Percentiles rank a stretch among this genome's conserved stretches.
These are phyloP conservation scores for Coemansia sp. DNA, from an alignment of 192 early-diverging fungal species.

Conservation along the genomic window DNA sequence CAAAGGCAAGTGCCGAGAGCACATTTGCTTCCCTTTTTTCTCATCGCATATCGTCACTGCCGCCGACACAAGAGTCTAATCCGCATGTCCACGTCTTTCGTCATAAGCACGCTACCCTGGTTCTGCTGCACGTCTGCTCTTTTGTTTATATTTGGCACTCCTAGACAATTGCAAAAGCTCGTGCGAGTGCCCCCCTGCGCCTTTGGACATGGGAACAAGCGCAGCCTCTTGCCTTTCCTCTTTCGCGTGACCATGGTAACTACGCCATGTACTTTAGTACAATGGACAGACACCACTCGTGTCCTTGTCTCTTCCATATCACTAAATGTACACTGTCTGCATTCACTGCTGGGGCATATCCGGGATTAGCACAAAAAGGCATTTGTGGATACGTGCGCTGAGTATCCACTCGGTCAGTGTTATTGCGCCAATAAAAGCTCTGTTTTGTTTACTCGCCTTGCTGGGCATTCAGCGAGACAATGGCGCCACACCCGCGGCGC, in stretches of 20 bases:
- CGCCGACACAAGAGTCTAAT: not conserved
- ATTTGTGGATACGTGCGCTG: not conserved
- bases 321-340: not conserved
- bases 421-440: not conserved
- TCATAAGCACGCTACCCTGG: not conserved
- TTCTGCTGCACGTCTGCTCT: not conserved
- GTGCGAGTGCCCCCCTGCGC: not conserved
- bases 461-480: not conserved
- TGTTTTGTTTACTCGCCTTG: not conserved
- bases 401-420: not conserved
- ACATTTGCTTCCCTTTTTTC: not conserved
- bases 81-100: not conserved
- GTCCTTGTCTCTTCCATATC: not conserved
- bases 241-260: conserved; percentile 4
- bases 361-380: not conserved
- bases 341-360: not conserved
- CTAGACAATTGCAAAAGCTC: not conserved
- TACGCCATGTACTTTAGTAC: not conserved
- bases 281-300: not conserved
- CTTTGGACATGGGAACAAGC: not conserved
- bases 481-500: conserved; percentile 2
- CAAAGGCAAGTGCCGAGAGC: not conserved
- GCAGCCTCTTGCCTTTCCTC: not conserved
- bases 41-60: not conserved
- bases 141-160: not conserved